Evolutionary conservation across 257 asterid species (phyloP), one percentile per base, ranked within the genome.

Genomic region (Hygrophila difformis): DNA sequence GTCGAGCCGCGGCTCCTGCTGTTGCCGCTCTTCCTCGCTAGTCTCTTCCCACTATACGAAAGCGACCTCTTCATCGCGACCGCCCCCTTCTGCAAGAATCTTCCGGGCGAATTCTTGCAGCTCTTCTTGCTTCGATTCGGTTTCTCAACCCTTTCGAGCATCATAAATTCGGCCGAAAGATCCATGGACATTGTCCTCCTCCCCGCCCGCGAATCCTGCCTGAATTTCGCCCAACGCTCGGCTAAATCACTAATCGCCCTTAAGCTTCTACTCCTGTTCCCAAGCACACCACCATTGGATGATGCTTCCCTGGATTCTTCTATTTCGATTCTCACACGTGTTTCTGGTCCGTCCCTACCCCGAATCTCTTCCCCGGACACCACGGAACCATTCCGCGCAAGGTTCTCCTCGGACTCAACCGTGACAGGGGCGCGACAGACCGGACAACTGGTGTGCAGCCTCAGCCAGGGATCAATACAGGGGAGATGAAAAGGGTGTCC

Each of bases 401-500:
- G 7, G 6, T 40, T 1, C 12, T 13, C 22, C 4, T 1, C 22
- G 2, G 28, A 49, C 18, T 17, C 14, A 12, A 69, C 2, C 47
- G 43, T 29, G 4, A 87, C 16, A 1, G 92, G 87, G 6, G 97
- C 77, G 0, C 95, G 94, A 45, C 97, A 83, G 12, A 87, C 49
- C 0, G 93, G 97, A 49, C 97, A 87, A 44, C 68, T 87, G 62
- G 59, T 66, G 49, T 87, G 97, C 6, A 94, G 76, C 14, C 78
- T 60, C 3, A 87, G 20, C 97, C 97, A 87, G 12, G 81, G 75
- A 54, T 87, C 97, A 16, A 87, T 75, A 49, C 97, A 87, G 18
- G 36, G 28, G 7, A 66, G 31, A 43, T 87, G 97, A 62, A 87
- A 87, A 46, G 93, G 91, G 38, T 87, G 97, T 60, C 76, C 71